Evolutionary conservation across 1,284 basidiomycete genomes (phyloP), one percentile per base, ranked within the genome.

Genomic region (Hortiboletus rubellus): DNA sequence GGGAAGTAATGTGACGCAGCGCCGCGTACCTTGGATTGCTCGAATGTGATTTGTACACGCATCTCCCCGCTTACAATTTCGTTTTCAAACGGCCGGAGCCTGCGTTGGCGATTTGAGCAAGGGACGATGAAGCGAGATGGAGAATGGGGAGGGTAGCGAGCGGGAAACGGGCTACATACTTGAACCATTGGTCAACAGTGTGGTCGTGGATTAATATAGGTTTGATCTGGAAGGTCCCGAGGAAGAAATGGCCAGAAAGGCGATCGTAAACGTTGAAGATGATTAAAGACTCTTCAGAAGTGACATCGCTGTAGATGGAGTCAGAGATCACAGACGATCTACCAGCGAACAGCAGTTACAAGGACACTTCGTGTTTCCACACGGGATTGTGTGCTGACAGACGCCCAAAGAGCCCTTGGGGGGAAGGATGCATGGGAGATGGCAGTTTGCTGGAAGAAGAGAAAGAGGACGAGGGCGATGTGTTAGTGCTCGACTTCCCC

Each of bases 361-460:
- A 98, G 41, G 92, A 90, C 47, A 98, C 96, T 74, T 98, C 91
- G 74, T 98, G 95, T 77, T 99, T 98, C 97, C 97, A 99, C 17
- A 96, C 89, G 12, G 97, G 96, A 77, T 96, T 98, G 70, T 92
- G 86, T 43, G 91, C 80, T 46, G 84, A 85, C 50, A 83, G 74
- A 55, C 83, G 79, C 59, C 84, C 84, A 64, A 91, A 87, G 44
- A 90, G 77, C 22, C 82, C 78, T 36, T 78, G 78, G 27, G 76
- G 72, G 17, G 77, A 70, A 34, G 73, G 65, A 41, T 66, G 61
- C 40, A 58, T 63, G 30, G 75, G 64, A 3, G 66, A 70, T 24
- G 61, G 59, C n/a, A 31, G 47, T 58, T 70, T 74, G 71, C 58
- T 73, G 67, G 70, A 74, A 67, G 77, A 76, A 3, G 71, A 58